phyloP scores from a whole-genome alignment of 306 rosid species.

The Castanea mollissima region DNA sequence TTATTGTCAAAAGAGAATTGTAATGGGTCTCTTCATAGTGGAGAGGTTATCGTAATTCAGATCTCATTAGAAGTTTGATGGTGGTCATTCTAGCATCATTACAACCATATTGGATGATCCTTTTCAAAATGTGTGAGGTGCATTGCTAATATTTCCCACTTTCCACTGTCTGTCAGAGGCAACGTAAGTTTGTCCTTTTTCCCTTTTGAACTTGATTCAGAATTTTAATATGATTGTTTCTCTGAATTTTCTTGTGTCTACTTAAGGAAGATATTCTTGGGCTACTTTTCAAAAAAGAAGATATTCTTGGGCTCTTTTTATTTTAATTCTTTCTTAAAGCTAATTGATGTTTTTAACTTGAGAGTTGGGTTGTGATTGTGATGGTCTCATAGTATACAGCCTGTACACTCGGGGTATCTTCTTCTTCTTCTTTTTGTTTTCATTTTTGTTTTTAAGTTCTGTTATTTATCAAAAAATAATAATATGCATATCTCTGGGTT shows the following conservation, averaged over 20 bases:
- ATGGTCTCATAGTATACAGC: too few species aligned
- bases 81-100: background rate
- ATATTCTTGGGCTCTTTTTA: too few species aligned
- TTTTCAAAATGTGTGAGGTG: background rate
- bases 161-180: too few species aligned
- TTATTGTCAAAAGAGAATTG: background rate
- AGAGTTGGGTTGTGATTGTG: too few species aligned
- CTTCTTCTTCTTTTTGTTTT: too few species aligned
- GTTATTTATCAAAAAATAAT: background rate
- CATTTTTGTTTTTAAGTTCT: background rate
- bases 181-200: background rate
- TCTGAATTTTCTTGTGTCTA: background rate
- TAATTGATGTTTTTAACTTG: too few species aligned
- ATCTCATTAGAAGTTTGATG: background rate
- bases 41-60: background rate
- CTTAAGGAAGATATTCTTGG: background rate
- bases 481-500: background rate
- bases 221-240: background rate
- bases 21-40: background rate
- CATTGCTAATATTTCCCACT: background rate
- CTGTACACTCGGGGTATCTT: too few species aligned
- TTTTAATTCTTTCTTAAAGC: too few species aligned
- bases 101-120: background rate
- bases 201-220: background rate
- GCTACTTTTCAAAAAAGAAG: background rate